Evolutionary conservation across 1,284 basidiomycete genomes (phyloP).

Genomic region (Cryptococcus sp.): DNA sequence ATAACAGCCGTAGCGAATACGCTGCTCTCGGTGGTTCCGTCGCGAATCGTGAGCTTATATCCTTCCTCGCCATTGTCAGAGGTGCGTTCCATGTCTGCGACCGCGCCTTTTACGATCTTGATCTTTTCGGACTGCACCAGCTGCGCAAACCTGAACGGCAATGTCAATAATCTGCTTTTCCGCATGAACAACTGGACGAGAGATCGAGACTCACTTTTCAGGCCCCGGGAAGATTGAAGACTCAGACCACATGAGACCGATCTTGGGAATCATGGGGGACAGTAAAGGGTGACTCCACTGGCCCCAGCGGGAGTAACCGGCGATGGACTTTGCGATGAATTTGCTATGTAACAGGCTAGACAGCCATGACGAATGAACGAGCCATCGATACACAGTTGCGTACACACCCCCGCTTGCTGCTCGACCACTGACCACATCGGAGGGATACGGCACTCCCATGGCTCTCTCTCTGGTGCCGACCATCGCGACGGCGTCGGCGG

Average conservation of each 20-base stretch:
- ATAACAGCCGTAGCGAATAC: slow-evolving; percentile 20
- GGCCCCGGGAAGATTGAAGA: slow-evolving; percentile 21
- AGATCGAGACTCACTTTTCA: slow-evolving; percentile 2
- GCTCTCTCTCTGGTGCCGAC: slow-evolving; percentile 16
- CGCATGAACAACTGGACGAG: no score
- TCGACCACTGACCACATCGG: slow-evolving; percentile 19
- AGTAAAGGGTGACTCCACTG: slow-evolving; percentile 14
- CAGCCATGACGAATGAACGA: slow-evolving; percentile 21
- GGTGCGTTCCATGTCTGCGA: slow-evolving; percentile 11
- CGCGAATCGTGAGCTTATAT: slow-evolving; percentile 6
- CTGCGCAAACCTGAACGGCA: slow-evolving; percentile 7
- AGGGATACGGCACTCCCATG: slow-evolving; percentile 20
- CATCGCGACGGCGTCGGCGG: slow-evolving; percentile 12
- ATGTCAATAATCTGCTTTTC: neutral
- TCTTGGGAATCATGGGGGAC: slow-evolving; percentile 13
- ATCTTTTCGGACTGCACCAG: slow-evolving; percentile 23
- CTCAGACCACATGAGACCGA: slow-evolving; percentile 22
- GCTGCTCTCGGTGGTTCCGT: slow-evolving; percentile 1
- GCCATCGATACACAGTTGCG: slow-evolving; percentile 11
- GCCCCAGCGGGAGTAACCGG: slow-evolving; percentile 14
- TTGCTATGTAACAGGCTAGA: slow-evolving; percentile 7
- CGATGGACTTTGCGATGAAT: slow-evolving; percentile 1
- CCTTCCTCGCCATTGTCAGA: slow-evolving; percentile 2
- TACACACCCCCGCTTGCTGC: slow-evolving; percentile 18
- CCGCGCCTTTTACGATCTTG: slow-evolving; percentile 20